Evolutionary conservation across 495 filamentous ascomycete genomes (phyloP).

Genomic region (Aspergillus cristatus): DNA sequence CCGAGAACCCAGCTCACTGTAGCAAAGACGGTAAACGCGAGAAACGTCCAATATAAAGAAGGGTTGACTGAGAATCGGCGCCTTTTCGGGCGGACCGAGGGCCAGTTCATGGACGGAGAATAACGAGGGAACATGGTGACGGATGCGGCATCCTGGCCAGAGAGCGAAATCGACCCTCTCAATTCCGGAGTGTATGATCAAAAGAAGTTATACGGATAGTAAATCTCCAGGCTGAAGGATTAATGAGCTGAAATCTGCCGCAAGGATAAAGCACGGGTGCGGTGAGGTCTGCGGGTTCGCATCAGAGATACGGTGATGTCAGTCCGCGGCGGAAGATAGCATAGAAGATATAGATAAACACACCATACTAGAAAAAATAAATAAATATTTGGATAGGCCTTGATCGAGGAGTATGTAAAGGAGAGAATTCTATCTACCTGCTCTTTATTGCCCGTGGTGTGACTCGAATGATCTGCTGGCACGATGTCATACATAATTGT

Average conservation of each 20-base stretch:
- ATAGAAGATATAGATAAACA: no score
- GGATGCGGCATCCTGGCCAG: conserved; percentile 21
- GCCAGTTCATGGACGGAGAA: conserved; percentile 14
- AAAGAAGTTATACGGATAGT: not conserved
- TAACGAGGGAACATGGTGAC: conserved; percentile 17
- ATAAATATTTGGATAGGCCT: no score
- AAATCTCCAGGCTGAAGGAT: not conserved
- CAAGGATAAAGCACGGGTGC: no score
- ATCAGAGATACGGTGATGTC: no score
- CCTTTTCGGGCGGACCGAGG: conserved; percentile 12
- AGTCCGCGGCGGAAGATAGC: no score
- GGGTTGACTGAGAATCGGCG: conserved; percentile 29
- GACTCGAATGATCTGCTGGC: no score
- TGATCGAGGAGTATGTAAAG: no score
- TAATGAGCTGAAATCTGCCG: not conserved
- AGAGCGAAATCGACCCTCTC: not conserved
- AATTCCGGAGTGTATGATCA: not conserved
- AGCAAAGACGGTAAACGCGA: conserved; percentile 21
- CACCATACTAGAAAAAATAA: no score
- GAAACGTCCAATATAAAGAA: conserved; percentile 24
- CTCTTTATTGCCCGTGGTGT: no score
- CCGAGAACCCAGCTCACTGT: conserved; percentile 17
- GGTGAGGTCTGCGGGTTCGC: no score
- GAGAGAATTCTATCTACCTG: no score
- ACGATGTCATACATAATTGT: no score